Evolutionary conservation across 164 flowering plant species (phyloP).

Genomic region (Warburgia ugandensis): DNA sequence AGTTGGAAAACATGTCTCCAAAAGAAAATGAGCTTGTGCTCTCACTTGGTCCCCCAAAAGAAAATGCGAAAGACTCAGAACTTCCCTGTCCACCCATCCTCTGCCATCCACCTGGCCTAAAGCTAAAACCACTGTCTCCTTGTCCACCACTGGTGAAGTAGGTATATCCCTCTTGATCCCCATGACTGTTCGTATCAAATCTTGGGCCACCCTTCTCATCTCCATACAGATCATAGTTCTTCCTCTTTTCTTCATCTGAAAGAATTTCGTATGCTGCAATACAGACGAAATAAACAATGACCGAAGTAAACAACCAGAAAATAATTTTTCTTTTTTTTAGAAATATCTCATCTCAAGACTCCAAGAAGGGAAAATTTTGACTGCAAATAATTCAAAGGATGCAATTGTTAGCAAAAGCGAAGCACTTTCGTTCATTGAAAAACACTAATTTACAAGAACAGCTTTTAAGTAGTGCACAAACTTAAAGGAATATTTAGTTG

Average conservation of each 20-base stretch:
- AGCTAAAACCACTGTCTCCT: conserved; percentile 41
- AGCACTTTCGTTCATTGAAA: too few species aligned
- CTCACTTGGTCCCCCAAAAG: conserved; percentile 51
- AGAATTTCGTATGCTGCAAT: conserved; percentile 81
- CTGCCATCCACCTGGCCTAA: conserved; percentile 52
- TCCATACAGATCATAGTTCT: conserved; percentile 87
- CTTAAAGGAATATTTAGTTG: too few species aligned
- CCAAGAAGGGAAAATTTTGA: too few species aligned
- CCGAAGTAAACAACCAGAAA: too few species aligned
- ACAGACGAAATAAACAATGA: neutral
- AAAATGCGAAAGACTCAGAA: conserved; percentile 60
- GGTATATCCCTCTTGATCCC: conserved; percentile 53
- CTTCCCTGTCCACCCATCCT: conserved; percentile 46
- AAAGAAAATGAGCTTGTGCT: conserved; percentile 43
- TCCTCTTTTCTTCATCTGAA: conserved; percentile 89
- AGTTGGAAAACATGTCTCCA: conserved; percentile 56
- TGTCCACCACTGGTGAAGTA: conserved; percentile 60
- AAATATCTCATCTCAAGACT: too few species aligned
- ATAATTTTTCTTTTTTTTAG: too few species aligned
- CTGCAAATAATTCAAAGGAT: too few species aligned
- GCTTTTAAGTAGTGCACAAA: too few species aligned
- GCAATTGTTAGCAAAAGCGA: too few species aligned
- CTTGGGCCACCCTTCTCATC: conserved; percentile 75
- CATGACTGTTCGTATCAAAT: conserved; percentile 46
- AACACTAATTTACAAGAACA: too few species aligned